These are phyloP conservation scores for Erysimum pusillum DNA, from an alignment of 441 rosid species.

Conservation along the genomic window DNA sequence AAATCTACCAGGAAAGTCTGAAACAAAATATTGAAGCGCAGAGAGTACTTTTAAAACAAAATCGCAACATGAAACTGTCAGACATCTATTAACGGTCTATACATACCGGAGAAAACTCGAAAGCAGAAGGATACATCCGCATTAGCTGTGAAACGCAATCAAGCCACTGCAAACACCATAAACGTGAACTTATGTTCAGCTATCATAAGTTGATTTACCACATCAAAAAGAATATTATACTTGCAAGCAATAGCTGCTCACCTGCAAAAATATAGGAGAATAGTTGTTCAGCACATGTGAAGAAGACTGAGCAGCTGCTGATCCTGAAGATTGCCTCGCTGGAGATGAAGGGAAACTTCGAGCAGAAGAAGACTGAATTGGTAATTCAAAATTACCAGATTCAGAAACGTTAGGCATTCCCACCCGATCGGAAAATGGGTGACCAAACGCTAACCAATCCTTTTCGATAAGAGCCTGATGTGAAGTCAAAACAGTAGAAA, in stretches of 20 bases:
- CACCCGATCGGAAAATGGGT: constrained; percentile 94
- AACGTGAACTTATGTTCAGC: constrained; percentile 10
- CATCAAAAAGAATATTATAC: constrained; percentile 1
- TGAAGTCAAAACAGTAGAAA: constrained; percentile 33
- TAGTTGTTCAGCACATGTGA: constrained; percentile 84
- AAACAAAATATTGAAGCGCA: constrained; percentile 43
- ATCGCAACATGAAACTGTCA: constrained; percentile 9
- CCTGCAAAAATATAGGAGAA: constrained; percentile 99
- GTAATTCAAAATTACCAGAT: constrained; percentile 64
- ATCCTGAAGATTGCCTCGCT: constrained; percentile 72
- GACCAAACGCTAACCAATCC: constrained; percentile 99
- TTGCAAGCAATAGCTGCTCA: constrained; percentile 39
- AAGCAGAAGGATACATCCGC: constrained; percentile 97
- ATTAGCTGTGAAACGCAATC: constrained; percentile 92
- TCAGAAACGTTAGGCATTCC: constrained; percentile 87
- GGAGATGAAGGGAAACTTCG: constrained; percentile 84
- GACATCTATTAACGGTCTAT: constrained; percentile 31
- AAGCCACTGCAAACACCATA: constrained; percentile 87
- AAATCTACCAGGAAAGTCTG: constrained; percentile 96
- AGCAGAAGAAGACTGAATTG: constrained; percentile 74
- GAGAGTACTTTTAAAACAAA: constrained; percentile 6
- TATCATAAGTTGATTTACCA: constrained; percentile 18
- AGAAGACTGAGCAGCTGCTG: constrained; percentile 70
- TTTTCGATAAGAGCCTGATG: constrained; percentile 93
- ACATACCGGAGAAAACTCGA: constrained; percentile 95